These are phyloP conservation scores for Paramecium primaurelia DNA, from an alignment of 73 alveolate species.

Conservation along the genomic window DNA sequence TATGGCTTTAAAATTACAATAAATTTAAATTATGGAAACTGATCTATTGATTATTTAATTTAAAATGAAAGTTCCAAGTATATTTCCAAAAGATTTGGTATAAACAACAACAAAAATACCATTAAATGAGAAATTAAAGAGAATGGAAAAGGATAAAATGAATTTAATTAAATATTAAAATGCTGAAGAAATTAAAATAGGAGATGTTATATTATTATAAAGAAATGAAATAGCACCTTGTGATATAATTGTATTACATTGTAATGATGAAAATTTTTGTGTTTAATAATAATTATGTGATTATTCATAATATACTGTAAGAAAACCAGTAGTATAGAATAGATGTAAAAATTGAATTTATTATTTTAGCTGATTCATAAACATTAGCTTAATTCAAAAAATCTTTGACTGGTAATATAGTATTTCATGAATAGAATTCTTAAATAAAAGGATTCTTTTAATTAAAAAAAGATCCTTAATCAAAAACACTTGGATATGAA, in stretches of 20 bases:
- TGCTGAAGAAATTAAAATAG: background rate
- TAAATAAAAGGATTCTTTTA: background rate
- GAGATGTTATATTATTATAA: background rate
- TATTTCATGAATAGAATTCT: background rate
- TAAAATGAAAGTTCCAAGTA: background rate
- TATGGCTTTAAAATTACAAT: background rate
- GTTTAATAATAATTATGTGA: background rate
- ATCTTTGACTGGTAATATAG: background rate
- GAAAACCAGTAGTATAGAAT: background rate
- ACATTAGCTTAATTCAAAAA: background rate
- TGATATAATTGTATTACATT: background rate
- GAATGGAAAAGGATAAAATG: background rate
- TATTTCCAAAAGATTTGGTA: background rate
- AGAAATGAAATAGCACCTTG: constrained; percentile 27
- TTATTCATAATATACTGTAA: background rate
- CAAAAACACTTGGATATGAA: background rate
- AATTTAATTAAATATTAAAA: background rate
- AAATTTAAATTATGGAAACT: background rate
- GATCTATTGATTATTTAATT: background rate
- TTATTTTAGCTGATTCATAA: background rate
- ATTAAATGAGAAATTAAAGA: background rate
- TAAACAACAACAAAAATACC: background rate
- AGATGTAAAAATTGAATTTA: background rate
- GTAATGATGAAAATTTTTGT: background rate
- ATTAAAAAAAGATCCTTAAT: constrained; percentile 16